These are phyloP conservation scores for Metschnikowia vanudenii DNA, from an alignment of 805 yeast genomes.

Conservation along the genomic window DNA sequence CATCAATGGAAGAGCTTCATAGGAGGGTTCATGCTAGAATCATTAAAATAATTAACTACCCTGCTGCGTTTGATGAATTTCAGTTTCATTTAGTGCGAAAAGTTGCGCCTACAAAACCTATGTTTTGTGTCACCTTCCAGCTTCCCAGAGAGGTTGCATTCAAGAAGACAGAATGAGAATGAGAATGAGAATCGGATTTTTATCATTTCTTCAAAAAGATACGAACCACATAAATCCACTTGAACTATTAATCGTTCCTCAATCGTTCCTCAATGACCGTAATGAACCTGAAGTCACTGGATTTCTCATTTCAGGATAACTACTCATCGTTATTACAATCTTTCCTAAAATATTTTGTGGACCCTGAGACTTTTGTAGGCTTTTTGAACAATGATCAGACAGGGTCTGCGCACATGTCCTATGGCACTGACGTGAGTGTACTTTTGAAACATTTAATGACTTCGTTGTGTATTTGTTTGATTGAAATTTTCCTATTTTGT, in stretches of 20 bases:
- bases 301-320: slow-evolving; percentile 13
- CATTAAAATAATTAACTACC: slow-evolving; percentile 44
- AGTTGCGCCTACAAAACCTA: slow-evolving; percentile 95
- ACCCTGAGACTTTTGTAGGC: slow-evolving; percentile 29
- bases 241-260: not conserved
- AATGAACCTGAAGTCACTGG: not conserved
- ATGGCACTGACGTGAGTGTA: slow-evolving; percentile 57
- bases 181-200: not conserved
- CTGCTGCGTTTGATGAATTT: slow-evolving; percentile 48
- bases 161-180: slow-evolving; percentile 14
- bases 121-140: slow-evolving; percentile 83
- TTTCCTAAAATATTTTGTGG: slow-evolving; percentile 29
- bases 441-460: slow-evolving; percentile 55
- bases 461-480: slow-evolving; percentile 50
- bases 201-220: not conserved
- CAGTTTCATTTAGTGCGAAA: slow-evolving; percentile 82
- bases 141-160: slow-evolving; percentile 71
- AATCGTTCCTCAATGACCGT: not conserved
- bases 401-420: slow-evolving; percentile 56
- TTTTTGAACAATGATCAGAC: slow-evolving; percentile 54
- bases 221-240: not conserved
- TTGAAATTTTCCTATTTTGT: slow-evolving; percentile 49
- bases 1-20: slow-evolving; percentile 64
- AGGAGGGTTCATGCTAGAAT: slow-evolving; percentile 57
- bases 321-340: slow-evolving; percentile 28